Evolutionary conservation across 2,329 filamentous ascomycete genomes (phyloP).

Genomic region (Aspergillus hortae): DNA sequence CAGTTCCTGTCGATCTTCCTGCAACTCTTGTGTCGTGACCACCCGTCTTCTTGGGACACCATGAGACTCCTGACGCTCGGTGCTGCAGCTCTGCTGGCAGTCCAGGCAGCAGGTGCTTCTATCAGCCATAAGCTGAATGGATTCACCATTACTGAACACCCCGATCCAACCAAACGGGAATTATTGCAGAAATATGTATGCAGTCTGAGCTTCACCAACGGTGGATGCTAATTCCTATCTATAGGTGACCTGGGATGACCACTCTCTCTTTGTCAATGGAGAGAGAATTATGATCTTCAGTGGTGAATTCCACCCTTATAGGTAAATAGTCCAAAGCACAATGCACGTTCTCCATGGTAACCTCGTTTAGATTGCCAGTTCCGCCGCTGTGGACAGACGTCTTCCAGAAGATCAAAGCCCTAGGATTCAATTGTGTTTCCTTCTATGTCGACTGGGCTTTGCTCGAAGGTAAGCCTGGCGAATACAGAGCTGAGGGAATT

Average conservation of each 20-base stretch:
- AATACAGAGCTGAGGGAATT: constrained; percentile 67
- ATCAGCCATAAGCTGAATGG: constrained; percentile 49
- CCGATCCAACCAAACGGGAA: constrained; percentile 42
- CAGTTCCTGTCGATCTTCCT: not conserved
- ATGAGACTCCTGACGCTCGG: constrained; percentile 40
- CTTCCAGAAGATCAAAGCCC: constrained; percentile 77
- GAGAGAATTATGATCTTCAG: constrained; percentile 69
- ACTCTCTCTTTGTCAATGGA: constrained; percentile 67
- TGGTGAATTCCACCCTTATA: constrained; percentile 70
- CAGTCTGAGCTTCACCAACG: not conserved
- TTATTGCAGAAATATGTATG: constrained; percentile 54
- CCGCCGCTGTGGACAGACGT: constrained; percentile 65
- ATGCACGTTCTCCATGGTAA: not conserved
- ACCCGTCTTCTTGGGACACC: not conserved
- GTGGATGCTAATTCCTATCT: not conserved
- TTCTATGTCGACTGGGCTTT: constrained; percentile 80
- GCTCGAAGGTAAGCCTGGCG: constrained; percentile 67
- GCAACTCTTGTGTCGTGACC: not conserved
- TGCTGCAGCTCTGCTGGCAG: constrained; percentile 37
- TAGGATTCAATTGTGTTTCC: constrained; percentile 75
- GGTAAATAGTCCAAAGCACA: constrained; percentile 28
- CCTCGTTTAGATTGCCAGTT: constrained; percentile 51
- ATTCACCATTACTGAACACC: constrained; percentile 43
- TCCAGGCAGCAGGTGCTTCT: constrained; percentile 45
- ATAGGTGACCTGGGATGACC: constrained; percentile 66